Base-by-base conservation (phyloP, 2,329 filamentous ascomycete species). In the Pyrenochaeta sp. region DNA sequence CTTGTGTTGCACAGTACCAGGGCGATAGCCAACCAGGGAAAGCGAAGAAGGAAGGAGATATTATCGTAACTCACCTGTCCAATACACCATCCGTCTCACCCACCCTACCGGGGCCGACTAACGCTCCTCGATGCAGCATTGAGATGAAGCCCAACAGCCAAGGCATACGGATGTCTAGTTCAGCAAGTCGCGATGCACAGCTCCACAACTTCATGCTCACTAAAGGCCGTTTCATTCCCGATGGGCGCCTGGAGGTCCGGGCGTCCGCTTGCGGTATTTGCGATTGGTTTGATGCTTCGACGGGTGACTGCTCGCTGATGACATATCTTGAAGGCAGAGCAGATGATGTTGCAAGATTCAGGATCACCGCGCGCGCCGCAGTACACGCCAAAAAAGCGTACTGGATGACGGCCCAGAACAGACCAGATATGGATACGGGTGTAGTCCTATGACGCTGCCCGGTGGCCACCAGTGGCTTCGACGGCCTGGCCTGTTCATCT, bases 161-260 rank as follows among this genome's bases (percentile, higher is more conserved):
- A 63, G 94, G 94, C 92, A 97, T 96, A 78, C 92, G 91, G 65
- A 82, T 78, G 66, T 90, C 84, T 73, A 97, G 79, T 82, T 93
- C 88, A 67, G 93, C 79, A 62, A 96, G 78, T 75, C 87, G 88
- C 61, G 88, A 88, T 55, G 90, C 77, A 78, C 91, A 91, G 69
- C 88, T 83, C 88, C 91, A 97, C 51, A 92, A 76, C 69, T 86
- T 87, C 84, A 95, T 97, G 65, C 86, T 85, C 59, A 95, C 80
- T 67, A 97, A 85, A 52, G 92, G 90, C 57, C 84, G 84, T 75
- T 83, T 86, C 39, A 49, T 50, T 51, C 61, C 64, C 61, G 63
- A 71, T 65, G 58, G 71, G 65, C 67, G 72, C 66, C 69, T 75
- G 63, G 72, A 68, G 54, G 66, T 61, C 56, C 72, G 64, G 68